Evolutionary conservation across 352 stramenopile genomes (phyloP), one percentile per base, ranked within the genome.

Genomic region (Phytophthora pluvialis): DNA sequence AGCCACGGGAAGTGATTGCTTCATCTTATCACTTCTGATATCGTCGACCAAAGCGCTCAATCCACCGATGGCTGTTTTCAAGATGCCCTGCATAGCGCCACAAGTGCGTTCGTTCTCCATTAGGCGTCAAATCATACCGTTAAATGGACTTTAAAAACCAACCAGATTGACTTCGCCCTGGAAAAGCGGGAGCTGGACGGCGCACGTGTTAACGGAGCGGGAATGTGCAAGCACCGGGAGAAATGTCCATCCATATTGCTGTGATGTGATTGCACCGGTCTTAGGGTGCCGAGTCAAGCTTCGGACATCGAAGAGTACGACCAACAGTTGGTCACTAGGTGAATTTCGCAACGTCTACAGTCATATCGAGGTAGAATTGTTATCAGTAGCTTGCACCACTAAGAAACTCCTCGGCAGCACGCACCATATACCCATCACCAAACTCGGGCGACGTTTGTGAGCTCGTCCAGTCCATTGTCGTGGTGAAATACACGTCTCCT

Each of bases 181-280:
- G 29, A 92, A 89, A 10, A 94, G 42, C 4, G 86, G 86, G 0
- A 94, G 62, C 36, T 92, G 86, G 26, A 78, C 66, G n/a, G 31
- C 74, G 4, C 78, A 70, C 7, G 59, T 48, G 2, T 72, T 70
- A 16, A 94, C 60, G 5, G 64, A 71, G 1, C 65, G 71, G 7
- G 61, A 66, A 15, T 77, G 55, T 5, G 57, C 66, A 3, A 94
- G 70, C 0, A 92, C 63, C 0, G 80, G 80, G 9, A 91, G 46
- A 12, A 91, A 94, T 4, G 73, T 81, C 86, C 86, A 94, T 0
- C 74, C 86, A 18, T 87, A 75, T 16, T 76, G 70, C 35, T 86
- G 70, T 1, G 78, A 88, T 1, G 55, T 60, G 21, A 81, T 82
- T 1, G 40, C 51, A 5, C 78, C 78, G 5, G 70, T 81, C 58